These are phyloP conservation scores for Begonia masoniana DNA, from an alignment of 306 rosid species.

Conservation along the genomic window DNA sequence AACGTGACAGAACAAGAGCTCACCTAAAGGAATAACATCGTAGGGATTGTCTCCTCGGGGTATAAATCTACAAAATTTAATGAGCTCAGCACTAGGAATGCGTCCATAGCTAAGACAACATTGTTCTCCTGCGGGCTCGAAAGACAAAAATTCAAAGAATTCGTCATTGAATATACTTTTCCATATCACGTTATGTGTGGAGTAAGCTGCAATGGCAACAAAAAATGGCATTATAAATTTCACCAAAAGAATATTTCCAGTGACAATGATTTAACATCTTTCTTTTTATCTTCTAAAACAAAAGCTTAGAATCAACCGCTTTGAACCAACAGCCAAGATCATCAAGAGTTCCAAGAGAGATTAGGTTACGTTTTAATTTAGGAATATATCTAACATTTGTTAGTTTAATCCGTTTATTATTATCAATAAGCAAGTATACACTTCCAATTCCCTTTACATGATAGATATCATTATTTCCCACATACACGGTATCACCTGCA, in stretches of 20 bases:
- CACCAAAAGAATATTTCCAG: background rate
- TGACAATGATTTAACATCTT: too few relatives aligned
- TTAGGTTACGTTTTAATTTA: too few relatives aligned
- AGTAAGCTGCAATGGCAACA: slow-evolving; percentile 39
- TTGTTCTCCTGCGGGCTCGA: slow-evolving; percentile 85
- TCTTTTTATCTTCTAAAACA: too few relatives aligned
- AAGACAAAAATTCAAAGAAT: slow-evolving; percentile 65
- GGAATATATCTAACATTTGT: too few relatives aligned
- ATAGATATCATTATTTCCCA: too few relatives aligned
- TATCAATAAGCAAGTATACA: too few relatives aligned
- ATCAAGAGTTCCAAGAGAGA: too few relatives aligned
- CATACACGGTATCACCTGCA: too few relatives aligned
- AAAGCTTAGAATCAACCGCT: too few relatives aligned
- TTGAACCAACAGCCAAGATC: too few relatives aligned
- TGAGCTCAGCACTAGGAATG: slow-evolving; percentile 58
- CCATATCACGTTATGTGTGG: slow-evolving; percentile 77
- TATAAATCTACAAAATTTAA: slow-evolving; percentile 68
- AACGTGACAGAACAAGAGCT: slow-evolving; percentile 12
- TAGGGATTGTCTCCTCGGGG: slow-evolving; percentile 72
- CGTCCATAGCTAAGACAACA: slow-evolving; percentile 78
- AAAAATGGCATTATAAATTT: background rate
- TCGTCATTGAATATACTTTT: slow-evolving; percentile 47
- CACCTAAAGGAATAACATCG: slow-evolving; percentile 74
- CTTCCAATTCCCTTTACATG: too few relatives aligned
- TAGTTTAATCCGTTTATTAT: too few relatives aligned